Percentiles rank a stretch among this genome's conserved stretches.
Conservation (phyloP, 2,329 filamentous ascomycete genomes). For the Sordariomycetes sp. region DNA sequence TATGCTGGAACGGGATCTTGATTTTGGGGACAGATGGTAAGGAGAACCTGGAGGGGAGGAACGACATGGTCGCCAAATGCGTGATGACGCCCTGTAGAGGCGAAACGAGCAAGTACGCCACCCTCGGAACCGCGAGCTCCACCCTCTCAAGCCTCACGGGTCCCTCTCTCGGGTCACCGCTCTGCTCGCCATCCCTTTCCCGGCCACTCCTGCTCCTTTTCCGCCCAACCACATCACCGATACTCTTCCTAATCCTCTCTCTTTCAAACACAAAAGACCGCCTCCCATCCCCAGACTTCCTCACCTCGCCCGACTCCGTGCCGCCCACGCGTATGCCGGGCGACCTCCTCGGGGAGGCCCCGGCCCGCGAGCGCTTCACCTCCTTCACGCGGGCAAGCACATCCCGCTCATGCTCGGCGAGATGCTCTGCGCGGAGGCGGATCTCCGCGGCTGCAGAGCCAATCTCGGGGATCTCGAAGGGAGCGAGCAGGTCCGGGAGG, state of each 20-base stretch:
- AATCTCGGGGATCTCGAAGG: slow-evolving; percentile 41
- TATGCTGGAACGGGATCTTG: neutral
- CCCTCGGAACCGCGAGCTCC: slow-evolving; percentile 23
- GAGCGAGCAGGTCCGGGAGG: slow-evolving; percentile 43
- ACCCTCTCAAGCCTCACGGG: slow-evolving; percentile 10
- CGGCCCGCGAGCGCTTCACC: slow-evolving; percentile 7
- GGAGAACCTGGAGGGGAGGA: slow-evolving; percentile 22
- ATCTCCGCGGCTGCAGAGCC: slow-evolving; percentile 58
- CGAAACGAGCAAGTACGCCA: slow-evolving; percentile 56
- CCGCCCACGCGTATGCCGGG: slow-evolving; percentile 38
- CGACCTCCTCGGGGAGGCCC: slow-evolving; percentile 11
- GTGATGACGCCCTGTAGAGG: slow-evolving; percentile 52
- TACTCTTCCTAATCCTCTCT: slow-evolving; percentile 33
- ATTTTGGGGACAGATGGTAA: slow-evolving; percentile 7
- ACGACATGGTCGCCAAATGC: slow-evolving; percentile 51
- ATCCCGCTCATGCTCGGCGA: slow-evolving; percentile 53
- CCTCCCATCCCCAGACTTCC: slow-evolving; percentile 18
- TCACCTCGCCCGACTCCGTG: slow-evolving; percentile 30
- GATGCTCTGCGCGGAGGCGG: slow-evolving; percentile 53
- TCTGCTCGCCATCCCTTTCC: neutral
- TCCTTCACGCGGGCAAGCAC: slow-evolving; percentile 26
- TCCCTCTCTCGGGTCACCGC: neutral
- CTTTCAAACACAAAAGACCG: slow-evolving; percentile 27
- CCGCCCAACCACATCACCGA: slow-evolving; percentile 35
- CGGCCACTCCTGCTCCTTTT: slow-evolving; percentile 15